Base-by-base conservation (phyloP, 768 basidiomycete species). In the Lepiota venenata region DNA sequence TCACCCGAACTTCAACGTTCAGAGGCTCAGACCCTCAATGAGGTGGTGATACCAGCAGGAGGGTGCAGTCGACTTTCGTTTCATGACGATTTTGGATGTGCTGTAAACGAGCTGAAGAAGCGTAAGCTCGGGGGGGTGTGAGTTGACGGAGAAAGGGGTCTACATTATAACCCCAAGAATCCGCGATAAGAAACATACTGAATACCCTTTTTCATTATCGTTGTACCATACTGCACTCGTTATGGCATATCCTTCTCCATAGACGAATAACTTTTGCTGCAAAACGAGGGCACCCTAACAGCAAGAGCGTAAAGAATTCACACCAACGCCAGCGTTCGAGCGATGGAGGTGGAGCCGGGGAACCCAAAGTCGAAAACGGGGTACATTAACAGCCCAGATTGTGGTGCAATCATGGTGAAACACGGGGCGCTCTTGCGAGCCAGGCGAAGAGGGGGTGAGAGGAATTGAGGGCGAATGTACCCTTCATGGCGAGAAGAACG, bases 1-100 rank as follows among this genome's bases (percentile, higher is more conserved):
- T 77, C 78, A 5, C 79, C 79, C 18, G 79, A 81, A 63, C 69
- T 77, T 36, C 65, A 68, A 7, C 67, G 68, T 50, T 62, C 62
- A 54, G 68, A 66, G 45, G 54, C 67, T 12, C 63, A 65, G 56
- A 64, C 67, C n/a, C 58, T 63, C n/a, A 56, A 63, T 1, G 67
- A 61, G 27, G 71, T 70, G 15, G 66, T 68, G 25, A 29, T 60
- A 20, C 40, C 63, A 18, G 61, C 60, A 7, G 63, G 69, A 25
- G 56, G 56, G 22, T 47, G 60, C 16, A 75, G 75, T 61, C 64
- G 69, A 16, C 61, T 71, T 2, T 68, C 71, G 11, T 71, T 69
- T 16, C 63, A 71, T 11, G 74, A 74, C 48, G 74, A 74, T 43
- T 73, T 71, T 56, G 74, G 74, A n/a, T 79, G 77, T 57, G 67